Conservation (phyloP, 768 basidiomycete genomes). For the Mycena maculata region DNA sequence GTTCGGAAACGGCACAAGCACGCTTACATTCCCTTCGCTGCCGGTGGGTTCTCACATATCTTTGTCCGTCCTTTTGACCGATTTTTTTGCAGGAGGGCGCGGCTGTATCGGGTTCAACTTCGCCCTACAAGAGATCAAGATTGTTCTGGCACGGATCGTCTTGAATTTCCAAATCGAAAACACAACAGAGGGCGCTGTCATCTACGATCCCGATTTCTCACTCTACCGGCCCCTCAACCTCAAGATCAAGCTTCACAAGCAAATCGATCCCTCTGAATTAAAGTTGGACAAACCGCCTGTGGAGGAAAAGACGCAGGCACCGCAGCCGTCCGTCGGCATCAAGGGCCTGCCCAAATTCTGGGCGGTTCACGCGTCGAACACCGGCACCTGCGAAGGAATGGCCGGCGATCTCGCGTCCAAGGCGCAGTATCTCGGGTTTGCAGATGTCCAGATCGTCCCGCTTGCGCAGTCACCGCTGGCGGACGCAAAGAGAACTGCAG, state of each 20-base stretch:
- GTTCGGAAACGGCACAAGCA: conserved; percentile 27
- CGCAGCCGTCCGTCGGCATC: conserved; percentile 18
- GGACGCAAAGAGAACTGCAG: conserved; percentile 1
- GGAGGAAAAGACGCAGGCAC: conserved; percentile 16
- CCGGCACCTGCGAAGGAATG: conserved; percentile 29
- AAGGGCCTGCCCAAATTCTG: conserved; percentile 22
- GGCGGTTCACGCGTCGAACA: conserved; percentile 32
- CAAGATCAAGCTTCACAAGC: conserved; percentile 26
- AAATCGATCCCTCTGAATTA: conserved; percentile 10
- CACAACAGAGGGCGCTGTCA: conserved; percentile 29
- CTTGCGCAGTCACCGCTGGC: conserved; percentile 31
- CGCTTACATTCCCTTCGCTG: conserved; percentile 31
- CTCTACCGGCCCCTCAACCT: conserved; percentile 31
- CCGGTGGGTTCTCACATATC: not conserved
- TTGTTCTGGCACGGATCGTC: not conserved
- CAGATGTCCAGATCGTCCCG: conserved; percentile 22
- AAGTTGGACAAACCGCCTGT: not conserved
- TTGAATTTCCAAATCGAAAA: conserved; percentile 28
- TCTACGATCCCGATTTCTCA: conserved; percentile 31
- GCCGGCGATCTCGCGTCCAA: conserved; percentile 25
- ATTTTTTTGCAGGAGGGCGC: conserved; percentile 8
- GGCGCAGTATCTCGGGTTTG: conserved; percentile 30
- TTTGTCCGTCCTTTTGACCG: not conserved
- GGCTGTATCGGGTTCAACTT: conserved; percentile 34
- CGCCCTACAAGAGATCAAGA: conserved; percentile 23